phyloP scores from a whole-genome alignment of 768 basidiomycete genomes.

The Leucocoprinus sp. region DNA sequence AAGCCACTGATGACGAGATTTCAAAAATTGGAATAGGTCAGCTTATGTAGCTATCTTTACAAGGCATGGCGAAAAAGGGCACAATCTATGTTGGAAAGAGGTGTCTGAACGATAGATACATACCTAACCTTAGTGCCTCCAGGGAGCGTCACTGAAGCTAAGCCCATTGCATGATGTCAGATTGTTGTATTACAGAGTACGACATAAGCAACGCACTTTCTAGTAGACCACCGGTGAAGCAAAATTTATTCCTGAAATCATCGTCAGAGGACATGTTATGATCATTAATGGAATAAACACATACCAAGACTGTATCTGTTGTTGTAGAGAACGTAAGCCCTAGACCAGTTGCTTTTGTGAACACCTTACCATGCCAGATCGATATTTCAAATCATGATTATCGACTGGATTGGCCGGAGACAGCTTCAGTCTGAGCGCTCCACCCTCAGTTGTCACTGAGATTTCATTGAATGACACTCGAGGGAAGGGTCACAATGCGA shows the following conservation, averaged over 20 bases:
- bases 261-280: not conserved
- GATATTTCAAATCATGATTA: slow-evolving; percentile 68
- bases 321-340: not conserved
- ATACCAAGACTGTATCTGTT: slow-evolving; percentile 28
- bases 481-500: not conserved
- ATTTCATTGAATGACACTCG: not conserved
- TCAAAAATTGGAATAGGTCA: not conserved
- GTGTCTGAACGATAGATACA: not conserved
- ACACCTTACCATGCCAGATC: slow-evolving; percentile 36
- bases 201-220: slow-evolving; percentile 25
- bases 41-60: not conserved
- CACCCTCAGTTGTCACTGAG: slow-evolving; percentile 55
- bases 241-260: slow-evolving; percentile 45
- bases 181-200: not conserved
- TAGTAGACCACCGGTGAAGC: slow-evolving; percentile 73
- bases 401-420: slow-evolving; percentile 32
- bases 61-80: no score
- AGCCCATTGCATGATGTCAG: not conserved
- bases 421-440: slow-evolving; percentile 65
- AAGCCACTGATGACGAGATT: slow-evolving; percentile 18
- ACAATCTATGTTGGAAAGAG: not conserved
- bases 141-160: slow-evolving; percentile 22
- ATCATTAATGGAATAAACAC: not conserved
- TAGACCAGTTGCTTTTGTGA: not conserved
- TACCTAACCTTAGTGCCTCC: slow-evolving; percentile 20